Evolutionary conservation across 768 basidiomycete genomes (phyloP).

Genomic region (Antrodiella citrinella): DNA sequence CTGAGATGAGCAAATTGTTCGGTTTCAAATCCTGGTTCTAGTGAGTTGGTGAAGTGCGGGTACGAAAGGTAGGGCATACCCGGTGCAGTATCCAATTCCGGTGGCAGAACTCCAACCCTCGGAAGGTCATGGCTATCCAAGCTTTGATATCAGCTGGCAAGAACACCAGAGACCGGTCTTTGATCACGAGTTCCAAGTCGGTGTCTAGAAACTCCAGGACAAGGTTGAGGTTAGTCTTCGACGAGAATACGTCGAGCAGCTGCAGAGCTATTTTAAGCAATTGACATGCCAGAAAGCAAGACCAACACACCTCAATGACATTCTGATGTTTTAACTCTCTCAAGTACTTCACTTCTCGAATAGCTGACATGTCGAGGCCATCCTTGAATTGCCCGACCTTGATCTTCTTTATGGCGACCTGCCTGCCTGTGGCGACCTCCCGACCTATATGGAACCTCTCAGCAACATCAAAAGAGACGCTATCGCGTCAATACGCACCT

Average conservation of each 20-base stretch:
- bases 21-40: slow-evolving; percentile 85
- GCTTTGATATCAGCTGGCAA: slow-evolving; percentile 94
- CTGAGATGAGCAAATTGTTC: slow-evolving; percentile 92
- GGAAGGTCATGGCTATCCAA: slow-evolving; percentile 98
- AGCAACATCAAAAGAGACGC: slow-evolving; percentile 8
- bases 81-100: slow-evolving; percentile 90
- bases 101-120: slow-evolving; percentile 98
- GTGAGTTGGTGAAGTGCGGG: too few species aligned
- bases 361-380: slow-evolving; percentile 97
- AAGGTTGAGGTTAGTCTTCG: slow-evolving; percentile 92
- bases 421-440: slow-evolving; percentile 66
- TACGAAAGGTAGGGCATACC: slow-evolving; percentile 35
- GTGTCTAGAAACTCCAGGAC: slow-evolving; percentile 95
- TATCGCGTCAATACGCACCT: slow-evolving; percentile 40
- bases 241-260: slow-evolving; percentile 96
- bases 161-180: slow-evolving; percentile 87
- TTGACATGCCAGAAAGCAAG: background rate
- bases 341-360: slow-evolving; percentile 95
- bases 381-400: slow-evolving; percentile 96
- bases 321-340: slow-evolving; percentile 92
- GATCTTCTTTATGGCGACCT: slow-evolving; percentile 97
- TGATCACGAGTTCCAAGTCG: slow-evolving; percentile 95
- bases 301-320: slow-evolving; percentile 70
- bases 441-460: slow-evolving; percentile 39
- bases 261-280: slow-evolving; percentile 24